Conservation (phyloP, 2,329 filamentous ascomycete species). For the Hortaea sp. region DNA sequence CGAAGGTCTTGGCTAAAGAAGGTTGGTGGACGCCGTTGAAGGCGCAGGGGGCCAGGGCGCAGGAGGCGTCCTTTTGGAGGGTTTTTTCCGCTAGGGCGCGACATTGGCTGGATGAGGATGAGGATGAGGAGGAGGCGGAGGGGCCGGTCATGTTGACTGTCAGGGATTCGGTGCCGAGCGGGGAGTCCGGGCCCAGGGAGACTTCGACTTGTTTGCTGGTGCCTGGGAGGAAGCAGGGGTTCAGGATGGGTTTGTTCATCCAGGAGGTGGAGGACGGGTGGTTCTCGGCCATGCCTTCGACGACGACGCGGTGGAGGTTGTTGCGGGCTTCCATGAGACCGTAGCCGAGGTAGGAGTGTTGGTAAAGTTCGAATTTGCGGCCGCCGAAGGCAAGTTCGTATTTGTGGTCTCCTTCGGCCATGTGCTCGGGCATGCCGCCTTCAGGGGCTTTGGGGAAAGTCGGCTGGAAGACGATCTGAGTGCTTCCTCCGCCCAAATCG, state of each 20-base stretch:
- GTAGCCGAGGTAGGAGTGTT: slow-evolving; percentile 95
- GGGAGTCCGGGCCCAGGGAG: slow-evolving; percentile 55
- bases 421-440: slow-evolving; percentile 74
- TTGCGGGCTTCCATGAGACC: slow-evolving; percentile 92
- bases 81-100: slow-evolving; percentile 84
- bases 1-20: slow-evolving; percentile 81
- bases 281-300: slow-evolving; percentile 59
- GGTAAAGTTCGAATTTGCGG: slow-evolving; percentile 84
- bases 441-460: slow-evolving; percentile 65
- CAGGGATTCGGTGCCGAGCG: slow-evolving; percentile 50
- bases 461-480: slow-evolving; percentile 97
- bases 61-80: slow-evolving; percentile 74
- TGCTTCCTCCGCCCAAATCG: slow-evolving; percentile 91
- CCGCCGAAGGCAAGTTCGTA: slow-evolving; percentile 86
- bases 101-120: slow-evolving; percentile 72
- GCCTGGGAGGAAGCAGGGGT: slow-evolving; percentile 79
- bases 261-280: slow-evolving; percentile 51
- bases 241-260: slow-evolving; percentile 60
- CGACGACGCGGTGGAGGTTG: slow-evolving; percentile 65
- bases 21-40: slow-evolving; percentile 98
- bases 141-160: slow-evolving; percentile 86
- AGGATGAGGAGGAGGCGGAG: slow-evolving; percentile 53
- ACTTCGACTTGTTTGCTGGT: slow-evolving; percentile 66
- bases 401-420: slow-evolving; percentile 89
- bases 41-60: slow-evolving; percentile 81